A percentile compares a stretch with the other conserved stretches of the same genome.
phyloP scores from a whole-genome alignment of 2,329 filamentous ascomycete species.

The Aspergillus nomiae region DNA sequence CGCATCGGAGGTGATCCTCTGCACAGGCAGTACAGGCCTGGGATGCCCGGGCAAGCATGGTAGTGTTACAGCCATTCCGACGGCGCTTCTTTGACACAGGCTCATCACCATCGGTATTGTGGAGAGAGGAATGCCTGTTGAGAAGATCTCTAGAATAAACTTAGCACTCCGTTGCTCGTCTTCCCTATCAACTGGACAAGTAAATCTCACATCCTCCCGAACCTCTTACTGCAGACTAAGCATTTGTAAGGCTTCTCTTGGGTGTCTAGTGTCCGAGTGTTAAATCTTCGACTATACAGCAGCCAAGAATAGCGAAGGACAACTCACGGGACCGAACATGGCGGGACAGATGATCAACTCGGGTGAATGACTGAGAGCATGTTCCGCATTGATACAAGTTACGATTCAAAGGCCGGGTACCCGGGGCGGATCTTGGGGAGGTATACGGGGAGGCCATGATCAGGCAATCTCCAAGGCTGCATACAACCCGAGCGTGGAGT shows the following conservation, averaged over 20 bases:
- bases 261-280: not conserved
- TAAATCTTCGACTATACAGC: not conserved
- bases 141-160: conserved; percentile 23
- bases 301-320: not conserved
- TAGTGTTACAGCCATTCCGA: conserved; percentile 6
- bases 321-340: conserved; percentile 38
- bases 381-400: conserved; percentile 12
- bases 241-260: not conserved
- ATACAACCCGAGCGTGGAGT: not conserved
- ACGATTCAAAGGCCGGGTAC: conserved; percentile 1
- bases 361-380: conserved; percentile 26
- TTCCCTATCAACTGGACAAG: not conserved
- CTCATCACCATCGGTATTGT: not conserved
- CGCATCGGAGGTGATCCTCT: conserved; percentile 33
- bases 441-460: not conserved
- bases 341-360: conserved; percentile 35
- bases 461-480: not conserved
- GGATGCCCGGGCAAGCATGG: conserved; percentile 19
- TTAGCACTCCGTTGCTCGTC: not conserved
- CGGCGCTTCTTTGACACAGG: not conserved
- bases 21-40: conserved; percentile 33
- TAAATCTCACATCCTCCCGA: not conserved
- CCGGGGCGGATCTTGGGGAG: not conserved
- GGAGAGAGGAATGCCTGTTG: conserved; percentile 2
- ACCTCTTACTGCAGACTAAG: not conserved